Conservation (phyloP, 257 asterid genomes). For the Fraxinus pennsylvanica region DNA sequence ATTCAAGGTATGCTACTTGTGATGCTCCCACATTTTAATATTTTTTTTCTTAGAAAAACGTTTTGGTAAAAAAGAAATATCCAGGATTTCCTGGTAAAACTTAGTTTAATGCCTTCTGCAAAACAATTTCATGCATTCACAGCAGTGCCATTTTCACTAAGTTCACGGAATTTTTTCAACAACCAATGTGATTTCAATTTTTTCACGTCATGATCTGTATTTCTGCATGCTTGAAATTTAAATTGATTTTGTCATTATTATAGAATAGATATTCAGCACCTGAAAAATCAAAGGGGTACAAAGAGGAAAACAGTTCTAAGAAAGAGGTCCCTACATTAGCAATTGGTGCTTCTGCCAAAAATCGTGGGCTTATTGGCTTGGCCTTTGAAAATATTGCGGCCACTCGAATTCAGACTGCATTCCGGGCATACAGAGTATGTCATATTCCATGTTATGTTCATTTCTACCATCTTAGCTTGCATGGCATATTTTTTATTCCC, state of each 20-base stretch:
- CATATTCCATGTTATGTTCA: slow-evolving; percentile 1
- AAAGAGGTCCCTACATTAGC: slow-evolving; percentile 30
- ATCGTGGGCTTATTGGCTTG: slow-evolving; percentile 32
- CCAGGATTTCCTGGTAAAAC: neutral
- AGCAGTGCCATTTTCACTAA: neutral
- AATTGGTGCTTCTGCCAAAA: slow-evolving; percentile 35
- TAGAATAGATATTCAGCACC: slow-evolving; percentile 53
- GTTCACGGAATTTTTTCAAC: neutral
- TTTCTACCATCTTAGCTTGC: neutral
- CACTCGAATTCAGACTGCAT: slow-evolving; percentile 72
- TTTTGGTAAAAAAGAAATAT: too few species aligned
- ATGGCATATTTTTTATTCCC: neutral
- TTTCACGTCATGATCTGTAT: slow-evolving; percentile 1
- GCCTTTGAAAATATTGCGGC: slow-evolving; percentile 73
- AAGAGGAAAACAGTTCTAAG: slow-evolving; percentile 31
- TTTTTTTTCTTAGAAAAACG: neutral
- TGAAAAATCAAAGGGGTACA: slow-evolving; percentile 39
- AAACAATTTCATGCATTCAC: neutral
- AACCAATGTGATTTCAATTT: neutral
- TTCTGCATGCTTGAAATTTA: slow-evolving; percentile 20
- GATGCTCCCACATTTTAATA: neutral
- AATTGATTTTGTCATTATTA: slow-evolving; percentile 15
- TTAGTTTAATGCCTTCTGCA: neutral
- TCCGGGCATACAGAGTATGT: slow-evolving; percentile 60
- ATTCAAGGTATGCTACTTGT: slow-evolving; percentile 47